A percentile compares a stretch with the other conserved stretches of the same genome.
These are phyloP conservation scores for Globisporangium uncinulatum DNA, from an alignment of 352 stramenopile genomes.

Conservation along the genomic window DNA sequence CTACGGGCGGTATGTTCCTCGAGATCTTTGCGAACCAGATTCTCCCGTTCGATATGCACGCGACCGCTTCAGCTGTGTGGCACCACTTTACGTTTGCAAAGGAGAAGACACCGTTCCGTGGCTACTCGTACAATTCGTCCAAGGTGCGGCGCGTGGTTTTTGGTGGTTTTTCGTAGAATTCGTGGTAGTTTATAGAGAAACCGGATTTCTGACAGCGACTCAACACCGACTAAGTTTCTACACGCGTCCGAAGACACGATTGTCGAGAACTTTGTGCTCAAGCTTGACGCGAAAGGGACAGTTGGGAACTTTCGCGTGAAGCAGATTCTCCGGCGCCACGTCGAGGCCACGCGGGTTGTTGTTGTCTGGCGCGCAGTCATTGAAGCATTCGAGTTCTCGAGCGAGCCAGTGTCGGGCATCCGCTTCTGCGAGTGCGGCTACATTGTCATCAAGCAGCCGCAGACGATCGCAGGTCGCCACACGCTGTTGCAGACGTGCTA, in stretches of 20 bases:
- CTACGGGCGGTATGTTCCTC: constrained; percentile 19
- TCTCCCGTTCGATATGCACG: constrained; percentile 31
- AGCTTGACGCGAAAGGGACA: constrained; percentile 39
- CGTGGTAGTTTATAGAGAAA: background rate
- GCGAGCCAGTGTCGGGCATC: constrained; percentile 31
- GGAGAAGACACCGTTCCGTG: constrained; percentile 30
- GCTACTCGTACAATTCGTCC: constrained; percentile 15
- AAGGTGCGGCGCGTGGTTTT: constrained; percentile 5
- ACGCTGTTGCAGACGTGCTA: constrained; percentile 42
- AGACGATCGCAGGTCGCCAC: constrained; percentile 17
- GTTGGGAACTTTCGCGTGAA: constrained; percentile 50
- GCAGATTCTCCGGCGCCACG: constrained; percentile 54
- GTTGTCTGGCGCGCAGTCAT: constrained; percentile 59
- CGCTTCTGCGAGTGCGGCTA: constrained; percentile 59
- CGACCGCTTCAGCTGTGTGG: constrained; percentile 32
- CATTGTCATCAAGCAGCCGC: constrained; percentile 38
- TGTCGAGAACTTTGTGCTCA: constrained; percentile 52
- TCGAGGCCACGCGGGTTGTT: constrained; percentile 46
- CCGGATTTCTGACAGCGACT: background rate
- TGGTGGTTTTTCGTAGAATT: background rate
- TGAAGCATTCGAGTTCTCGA: constrained; percentile 52
- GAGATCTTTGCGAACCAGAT: constrained; percentile 40
- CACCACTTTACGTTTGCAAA: constrained; percentile 28
- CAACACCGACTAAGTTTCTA: too few relatives aligned
- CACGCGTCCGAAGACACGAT: constrained; percentile 45